Evolutionary conservation across 2,329 filamentous ascomycete genomes (phyloP), one percentile per base, ranked within the genome.

Genomic region (Trichophyton benhamiae): DNA sequence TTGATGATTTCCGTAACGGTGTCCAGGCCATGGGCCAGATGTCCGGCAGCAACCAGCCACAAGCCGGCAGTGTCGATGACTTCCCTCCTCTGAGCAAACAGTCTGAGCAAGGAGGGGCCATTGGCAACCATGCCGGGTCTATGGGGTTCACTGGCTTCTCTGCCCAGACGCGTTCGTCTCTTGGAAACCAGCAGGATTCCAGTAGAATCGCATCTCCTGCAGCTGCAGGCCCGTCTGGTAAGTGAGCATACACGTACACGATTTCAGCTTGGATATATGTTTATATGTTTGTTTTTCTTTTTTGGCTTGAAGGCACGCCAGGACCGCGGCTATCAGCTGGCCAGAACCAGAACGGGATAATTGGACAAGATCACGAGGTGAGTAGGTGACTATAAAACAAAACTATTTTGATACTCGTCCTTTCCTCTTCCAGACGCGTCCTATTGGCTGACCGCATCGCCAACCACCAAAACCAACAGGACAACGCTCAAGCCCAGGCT

Each of bases 71-170:
- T 36, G 81, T 82, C 57, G 82, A 84, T 15, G 82, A 84, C 60
- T 85, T 84, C 62, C 82, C 82, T 62, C 81, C 83, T n/a, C 71
- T 85, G 57, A 79, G 81, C 59, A 78, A 80, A 57, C 79, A 79
- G 60, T 49, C 59, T 17, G 65, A 63, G 22, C 80, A 81, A 66
- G 77, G 72, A 64, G 75, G 78, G 27, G 77, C 75, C 6, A 74
- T 76, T 65, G 76, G 74, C 48, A 72, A 67, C 59, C 77, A 75
- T 66, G 70, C 68, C 15, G 66, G 68, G 62, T 70, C 72, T 70
- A 72, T 74, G 68, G 71, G 72, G 36, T 79, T 77, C 62, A 70
- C 75, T 44, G 74, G 72, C 30, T 67, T 75, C 48, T 65, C 70
- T 36, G 62, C 68, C 13, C 72, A 72, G 62, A 67, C 60, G 62